A percentile compares a stretch with the other conserved stretches of the same genome.
Conservation (phyloP, 192 early-diverging fungal species). For the Coemansia sp. region DNA sequence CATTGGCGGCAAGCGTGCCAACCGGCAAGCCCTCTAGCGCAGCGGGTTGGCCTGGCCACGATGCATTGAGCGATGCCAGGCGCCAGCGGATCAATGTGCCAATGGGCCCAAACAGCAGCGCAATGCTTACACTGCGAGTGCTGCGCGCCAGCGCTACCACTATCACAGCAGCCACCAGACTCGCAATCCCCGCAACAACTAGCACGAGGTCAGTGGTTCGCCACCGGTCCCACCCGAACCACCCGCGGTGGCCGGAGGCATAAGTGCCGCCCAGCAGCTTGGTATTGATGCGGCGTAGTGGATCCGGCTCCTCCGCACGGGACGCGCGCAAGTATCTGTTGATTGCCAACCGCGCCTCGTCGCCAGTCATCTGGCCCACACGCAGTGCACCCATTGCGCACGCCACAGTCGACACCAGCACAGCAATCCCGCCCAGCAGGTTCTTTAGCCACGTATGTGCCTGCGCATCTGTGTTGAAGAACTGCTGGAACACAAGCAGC, state of each 20-base stretch:
- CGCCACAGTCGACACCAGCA: constrained; percentile 30
- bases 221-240: constrained; percentile 45
- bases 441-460: constrained; percentile 37
- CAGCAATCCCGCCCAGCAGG: constrained; percentile 47
- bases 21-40: constrained; percentile 18
- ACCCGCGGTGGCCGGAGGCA: constrained; percentile 12
- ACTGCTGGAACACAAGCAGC: constrained; percentile 56
- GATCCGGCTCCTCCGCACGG: background rate
- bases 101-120: constrained; percentile 33
- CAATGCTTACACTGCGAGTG: constrained; percentile 42
- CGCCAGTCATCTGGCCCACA: constrained; percentile 39
- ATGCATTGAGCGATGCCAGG: constrained; percentile 36
- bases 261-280: constrained; percentile 11
- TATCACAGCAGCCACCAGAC: constrained; percentile 11
- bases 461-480: constrained; percentile 30
- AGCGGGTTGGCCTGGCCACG: background rate
- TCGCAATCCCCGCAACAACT: constrained; percentile 6
- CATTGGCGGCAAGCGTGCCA: constrained; percentile 51
- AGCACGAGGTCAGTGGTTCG: constrained; percentile 16
- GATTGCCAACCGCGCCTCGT: constrained; percentile 19
- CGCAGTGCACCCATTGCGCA: constrained; percentile 33
- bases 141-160: constrained; percentile 28
- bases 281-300: constrained; percentile 21
- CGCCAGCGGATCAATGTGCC: constrained; percentile 48
- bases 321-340: background rate